Percentiles rank a stretch among this genome's conserved stretches.
phyloP scores from a whole-genome alignment of 805 yeast species.

The Starmerella etchellsii region DNA sequence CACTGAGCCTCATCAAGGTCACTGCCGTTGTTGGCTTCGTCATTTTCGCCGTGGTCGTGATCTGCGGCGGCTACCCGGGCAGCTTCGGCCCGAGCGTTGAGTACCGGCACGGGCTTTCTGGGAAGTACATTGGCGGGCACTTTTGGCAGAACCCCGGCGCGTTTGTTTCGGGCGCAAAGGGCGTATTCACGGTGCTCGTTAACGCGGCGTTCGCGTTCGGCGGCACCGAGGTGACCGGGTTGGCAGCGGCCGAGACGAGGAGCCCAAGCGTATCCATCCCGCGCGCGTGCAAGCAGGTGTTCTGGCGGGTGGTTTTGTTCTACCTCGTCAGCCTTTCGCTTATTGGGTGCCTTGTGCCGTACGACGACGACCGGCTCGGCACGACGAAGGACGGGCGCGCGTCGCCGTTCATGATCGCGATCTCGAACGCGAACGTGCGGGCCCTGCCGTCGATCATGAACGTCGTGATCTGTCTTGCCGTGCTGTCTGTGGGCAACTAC shows the following conservation, averaged over 20 bases:
- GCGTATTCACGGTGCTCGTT: constrained; percentile 48
- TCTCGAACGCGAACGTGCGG: constrained; percentile 48
- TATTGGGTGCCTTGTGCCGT: constrained; percentile 60
- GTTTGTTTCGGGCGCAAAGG: constrained; percentile 48
- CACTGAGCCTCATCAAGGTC: constrained; percentile 45
- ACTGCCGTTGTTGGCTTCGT: constrained; percentile 48
- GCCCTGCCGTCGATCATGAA: constrained; percentile 60
- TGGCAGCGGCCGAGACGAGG: constrained; percentile 63
- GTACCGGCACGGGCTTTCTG: constrained; percentile 35
- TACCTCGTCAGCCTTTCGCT: constrained; percentile 46
- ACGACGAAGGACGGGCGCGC: constrained; percentile 45
- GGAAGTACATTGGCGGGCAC: constrained; percentile 39
- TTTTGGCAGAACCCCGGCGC: constrained; percentile 54
- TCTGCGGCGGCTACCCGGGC: constrained; percentile 44
- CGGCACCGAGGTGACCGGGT: constrained; percentile 60
- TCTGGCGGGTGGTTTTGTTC: constrained; percentile 67
- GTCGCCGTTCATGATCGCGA: constrained; percentile 66
- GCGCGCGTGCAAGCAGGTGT: constrained; percentile 62
- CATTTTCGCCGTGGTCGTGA: constrained; percentile 45
- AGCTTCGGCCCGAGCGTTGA: constrained; percentile 16
- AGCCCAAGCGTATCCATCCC: constrained; percentile 58
- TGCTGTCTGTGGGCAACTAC: constrained; percentile 62
- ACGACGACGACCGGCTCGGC: constrained; percentile 37
- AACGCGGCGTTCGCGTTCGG: constrained; percentile 59
- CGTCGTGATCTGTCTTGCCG: constrained; percentile 54